Base-by-base conservation (phyloP, 2,329 filamentous ascomycete genomes). In the Tolypocladium ophioglossoides region DNA sequence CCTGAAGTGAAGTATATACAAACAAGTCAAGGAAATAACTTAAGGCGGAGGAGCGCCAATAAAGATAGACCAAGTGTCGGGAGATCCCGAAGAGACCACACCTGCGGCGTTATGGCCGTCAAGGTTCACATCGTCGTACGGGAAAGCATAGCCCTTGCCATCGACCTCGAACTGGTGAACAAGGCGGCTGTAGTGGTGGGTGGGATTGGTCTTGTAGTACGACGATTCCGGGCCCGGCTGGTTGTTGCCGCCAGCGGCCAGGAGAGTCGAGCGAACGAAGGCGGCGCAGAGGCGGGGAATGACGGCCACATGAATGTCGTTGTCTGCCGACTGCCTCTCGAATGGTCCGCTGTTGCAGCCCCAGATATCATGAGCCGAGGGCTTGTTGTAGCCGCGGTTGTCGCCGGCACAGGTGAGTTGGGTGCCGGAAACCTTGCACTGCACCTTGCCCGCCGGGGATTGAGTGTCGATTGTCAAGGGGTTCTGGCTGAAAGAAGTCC, bases 111-210 rank as follows among this genome's bases (percentile, higher is more conserved):
- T 80, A 58, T 74, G 70, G 20, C 75, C 79, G 56, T 74, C 71
- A 0, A 82, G 77, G 53, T 80, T 79, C 20, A 87, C 84, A 63
- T 87, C 84, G 61, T 87, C 84, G 59, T 86, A 87, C 0, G 84
- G 75, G 62, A 86, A 87, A 0, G 81, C 78, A 63, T 87, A 87
- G 0, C 84, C 84, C 47, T 73, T 70, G 1, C 77, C 76, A 63
- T 86, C 82, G 5, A 76, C 63, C 68, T 85, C 81, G 51, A 79
- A 74, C 39, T 74, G 67, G 66, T 87, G 84, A 2, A 87, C 74
- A 40, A 86, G 72, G 10, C 80, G 72, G 34, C 78, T 71, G 63
- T 85, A 87, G 63, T 85, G 82, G 60, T 69, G 74, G 12, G 74
- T 76, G 0, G 75, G 72, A 48, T 67, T 58, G n/a, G 32, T 55